Conservation (phyloP, 768 basidiomycete genomes). For the Porphyrellus cyaneotinctus region DNA sequence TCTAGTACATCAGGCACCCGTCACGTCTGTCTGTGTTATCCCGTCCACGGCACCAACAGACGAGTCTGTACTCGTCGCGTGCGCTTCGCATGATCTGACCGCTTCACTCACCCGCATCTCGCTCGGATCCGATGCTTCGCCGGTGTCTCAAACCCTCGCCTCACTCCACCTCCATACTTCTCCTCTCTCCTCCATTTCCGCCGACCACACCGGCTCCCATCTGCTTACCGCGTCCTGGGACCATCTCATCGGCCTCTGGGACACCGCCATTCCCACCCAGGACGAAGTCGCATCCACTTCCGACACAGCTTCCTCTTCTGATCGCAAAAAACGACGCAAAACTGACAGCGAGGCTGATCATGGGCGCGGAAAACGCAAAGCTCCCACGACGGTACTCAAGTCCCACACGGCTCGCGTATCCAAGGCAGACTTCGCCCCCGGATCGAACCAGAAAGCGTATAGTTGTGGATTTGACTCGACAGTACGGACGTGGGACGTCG, state of each 20-base stretch:
- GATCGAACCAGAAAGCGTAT: constrained; percentile 44
- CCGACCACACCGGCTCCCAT: constrained; percentile 52
- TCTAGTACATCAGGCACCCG: constrained; percentile 57
- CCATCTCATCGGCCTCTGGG: constrained; percentile 77
- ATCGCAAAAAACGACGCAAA: constrained; percentile 61
- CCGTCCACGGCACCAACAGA: constrained; percentile 31
- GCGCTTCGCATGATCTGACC: constrained; percentile 76
- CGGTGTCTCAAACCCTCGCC: constrained; percentile 35
- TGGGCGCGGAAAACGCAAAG: constrained; percentile 49
- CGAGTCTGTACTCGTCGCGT: constrained; percentile 48
- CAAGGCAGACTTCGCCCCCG: constrained; percentile 54
- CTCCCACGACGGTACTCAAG: constrained; percentile 68
- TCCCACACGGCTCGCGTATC: constrained; percentile 85
- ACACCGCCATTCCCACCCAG: constrained; percentile 51
- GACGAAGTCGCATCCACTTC: constrained; percentile 52
- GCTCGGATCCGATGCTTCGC: constrained; percentile 3
- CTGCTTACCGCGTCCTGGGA: constrained; percentile 90
- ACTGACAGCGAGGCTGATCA: constrained; percentile 34
- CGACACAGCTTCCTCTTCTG: constrained; percentile 2
- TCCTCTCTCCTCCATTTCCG: constrained; percentile 67
- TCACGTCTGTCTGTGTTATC: constrained; percentile 61
- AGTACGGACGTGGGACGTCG: constrained; percentile 83
- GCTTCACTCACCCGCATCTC: constrained; percentile 47
- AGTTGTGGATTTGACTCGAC: constrained; percentile 91
- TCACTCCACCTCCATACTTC: constrained; percentile 82